phyloP scores from a whole-genome alignment of 768 basidiomycete species.

The Tremella fuciformis region DNA sequence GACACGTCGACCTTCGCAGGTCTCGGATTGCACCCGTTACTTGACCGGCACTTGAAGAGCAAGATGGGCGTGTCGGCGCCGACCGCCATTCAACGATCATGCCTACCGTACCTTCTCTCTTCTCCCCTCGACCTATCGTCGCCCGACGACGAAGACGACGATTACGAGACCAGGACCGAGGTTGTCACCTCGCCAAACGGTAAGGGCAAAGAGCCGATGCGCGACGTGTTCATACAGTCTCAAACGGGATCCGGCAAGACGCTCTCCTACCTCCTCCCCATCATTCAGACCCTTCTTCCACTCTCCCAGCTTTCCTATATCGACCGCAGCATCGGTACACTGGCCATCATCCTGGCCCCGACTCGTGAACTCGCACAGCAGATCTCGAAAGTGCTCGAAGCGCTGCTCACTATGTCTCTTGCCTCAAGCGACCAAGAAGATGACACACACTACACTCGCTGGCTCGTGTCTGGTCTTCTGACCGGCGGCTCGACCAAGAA shows the following conservation, averaged over 20 bases:
- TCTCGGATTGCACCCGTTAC: constrained; percentile 76
- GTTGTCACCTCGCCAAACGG: constrained; percentile 30
- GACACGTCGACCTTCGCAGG: constrained; percentile 72
- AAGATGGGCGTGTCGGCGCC: constrained; percentile 83
- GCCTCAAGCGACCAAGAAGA: constrained; percentile 52
- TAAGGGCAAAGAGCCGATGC: constrained; percentile 47
- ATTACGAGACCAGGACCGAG: constrained; percentile 10
- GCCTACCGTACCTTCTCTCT: constrained; percentile 63
- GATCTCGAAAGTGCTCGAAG: constrained; percentile 90
- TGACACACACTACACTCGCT: constrained; percentile 59
- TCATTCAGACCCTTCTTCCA: constrained; percentile 89
- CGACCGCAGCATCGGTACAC: constrained; percentile 88
- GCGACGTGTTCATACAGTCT: constrained; percentile 89
- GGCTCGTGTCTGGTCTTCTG: constrained; percentile 88
- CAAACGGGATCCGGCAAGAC: constrained; percentile 98
- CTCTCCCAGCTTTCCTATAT: constrained; percentile 87
- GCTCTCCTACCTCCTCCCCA: constrained; percentile 84
- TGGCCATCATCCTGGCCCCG: constrained; percentile 90
- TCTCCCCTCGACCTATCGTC: constrained; percentile 23
- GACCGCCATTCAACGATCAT: constrained; percentile 81
- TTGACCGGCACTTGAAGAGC: constrained; percentile 69
- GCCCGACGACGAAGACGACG: constrained; percentile 13
- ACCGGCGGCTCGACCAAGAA: constrained; percentile 90
- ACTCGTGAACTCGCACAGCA: constrained; percentile 95
- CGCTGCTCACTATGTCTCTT: constrained; percentile 68